These are phyloP conservation scores for Rhodotorula sphaerocarpa DNA, from an alignment of 768 basidiomycete genomes.

Conservation along the genomic window DNA sequence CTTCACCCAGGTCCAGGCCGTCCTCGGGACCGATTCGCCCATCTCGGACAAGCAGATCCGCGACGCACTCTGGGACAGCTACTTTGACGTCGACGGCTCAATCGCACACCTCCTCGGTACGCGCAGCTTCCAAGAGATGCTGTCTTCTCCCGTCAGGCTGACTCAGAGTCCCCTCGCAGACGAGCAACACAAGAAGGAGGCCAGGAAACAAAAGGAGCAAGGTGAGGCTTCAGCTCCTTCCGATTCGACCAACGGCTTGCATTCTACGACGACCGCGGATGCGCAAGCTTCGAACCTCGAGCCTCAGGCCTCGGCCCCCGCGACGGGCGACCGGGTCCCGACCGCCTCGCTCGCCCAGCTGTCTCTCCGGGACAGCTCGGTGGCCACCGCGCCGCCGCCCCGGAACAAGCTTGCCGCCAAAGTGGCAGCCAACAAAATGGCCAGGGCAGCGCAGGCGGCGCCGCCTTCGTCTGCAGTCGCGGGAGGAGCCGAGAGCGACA, in stretches of 20 bases:
- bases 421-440: constrained; percentile 26
- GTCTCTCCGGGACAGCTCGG: not conserved
- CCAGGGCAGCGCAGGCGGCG: constrained; percentile 26
- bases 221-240: constrained; percentile 55
- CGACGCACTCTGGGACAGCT: constrained; percentile 75
- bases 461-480: too few species aligned
- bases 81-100: constrained; percentile 73
- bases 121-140: constrained; percentile 37
- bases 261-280: not conserved
- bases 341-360: constrained; percentile 28
- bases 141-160: not conserved
- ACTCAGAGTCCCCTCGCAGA: constrained; percentile 46
- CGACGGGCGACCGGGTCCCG: constrained; percentile 7
- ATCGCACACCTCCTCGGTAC: constrained; percentile 66
- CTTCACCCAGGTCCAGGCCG: constrained; percentile 57
- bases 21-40: constrained; percentile 59
- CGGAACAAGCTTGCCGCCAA: constrained; percentile 32
- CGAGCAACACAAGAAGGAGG: constrained; percentile 57
- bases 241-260: too few species aligned
- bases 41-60: constrained; percentile 64
- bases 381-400: not conserved
- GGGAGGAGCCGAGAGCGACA: too few species aligned
- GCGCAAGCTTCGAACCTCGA: too few species aligned
- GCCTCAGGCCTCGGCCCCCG: constrained; percentile 10
- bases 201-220: constrained; percentile 62